phyloP scores from a whole-genome alignment of 2,329 filamentous ascomycete genomes.

The Fulvia fulva region DNA sequence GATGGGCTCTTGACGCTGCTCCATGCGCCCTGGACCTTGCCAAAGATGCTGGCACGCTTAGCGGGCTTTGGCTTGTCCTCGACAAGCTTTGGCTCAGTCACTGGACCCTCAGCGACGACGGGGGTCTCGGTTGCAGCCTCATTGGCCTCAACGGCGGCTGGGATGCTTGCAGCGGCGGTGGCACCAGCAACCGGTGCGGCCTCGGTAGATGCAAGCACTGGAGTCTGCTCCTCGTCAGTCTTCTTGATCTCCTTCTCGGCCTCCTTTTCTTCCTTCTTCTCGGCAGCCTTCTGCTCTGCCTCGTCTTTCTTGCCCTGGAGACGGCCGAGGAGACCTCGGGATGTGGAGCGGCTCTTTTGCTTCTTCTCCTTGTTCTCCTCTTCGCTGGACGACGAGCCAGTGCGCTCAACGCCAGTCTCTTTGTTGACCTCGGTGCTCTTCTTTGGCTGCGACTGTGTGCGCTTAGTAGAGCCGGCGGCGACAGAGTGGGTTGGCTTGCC shows the following conservation, averaged over 20 bases:
- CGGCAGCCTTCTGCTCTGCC: conserved; percentile 38
- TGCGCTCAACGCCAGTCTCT: conserved; percentile 36
- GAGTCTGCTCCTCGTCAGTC: conserved; percentile 36
- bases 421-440: conserved; percentile 44
- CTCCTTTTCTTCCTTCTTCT: conserved; percentile 44
- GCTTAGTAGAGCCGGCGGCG: conserved; percentile 30
- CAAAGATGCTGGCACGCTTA: conserved; percentile 85
- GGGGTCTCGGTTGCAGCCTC: conserved; percentile 24
- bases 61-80: conserved; percentile 58
- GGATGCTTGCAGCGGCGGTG: conserved; percentile 27
- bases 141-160: conserved; percentile 20
- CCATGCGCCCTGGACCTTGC: conserved; percentile 55
- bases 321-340: conserved; percentile 55
- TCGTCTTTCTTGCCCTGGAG: conserved; percentile 61
- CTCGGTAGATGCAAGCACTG: conserved; percentile 32
- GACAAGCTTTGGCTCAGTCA: conserved; percentile 38
- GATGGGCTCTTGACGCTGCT: conserved; percentile 53
- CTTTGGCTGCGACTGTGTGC: conserved; percentile 39
- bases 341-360: conserved; percentile 58
- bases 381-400: conserved; percentile 41
- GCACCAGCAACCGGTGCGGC: conserved; percentile 30
- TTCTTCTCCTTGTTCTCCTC: conserved; percentile 39
- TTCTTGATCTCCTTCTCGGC: conserved; percentile 41
- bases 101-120: conserved; percentile 36
- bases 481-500: conserved; percentile 36